These are phyloP conservation scores for Colletotrichum limetticola DNA, from an alignment of 2,329 filamentous ascomycete genomes.

Conservation along the genomic window DNA sequence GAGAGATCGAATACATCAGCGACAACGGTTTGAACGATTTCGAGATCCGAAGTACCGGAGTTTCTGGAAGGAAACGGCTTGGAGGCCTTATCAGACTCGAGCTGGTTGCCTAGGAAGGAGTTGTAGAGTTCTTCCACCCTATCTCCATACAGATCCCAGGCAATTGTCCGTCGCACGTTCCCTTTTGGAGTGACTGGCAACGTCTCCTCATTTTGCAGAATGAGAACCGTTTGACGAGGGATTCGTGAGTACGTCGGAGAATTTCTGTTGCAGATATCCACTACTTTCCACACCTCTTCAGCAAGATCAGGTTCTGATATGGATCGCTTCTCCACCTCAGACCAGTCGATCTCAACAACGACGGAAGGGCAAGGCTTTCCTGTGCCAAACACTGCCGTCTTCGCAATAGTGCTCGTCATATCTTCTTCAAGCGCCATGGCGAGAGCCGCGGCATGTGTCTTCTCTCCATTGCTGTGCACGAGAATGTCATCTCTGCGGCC, in stretches of 20 bases:
- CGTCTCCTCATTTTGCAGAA: not conserved
- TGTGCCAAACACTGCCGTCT: slow-evolving; percentile 15
- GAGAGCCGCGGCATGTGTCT: slow-evolving; percentile 14
- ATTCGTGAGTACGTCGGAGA: slow-evolving; percentile 6
- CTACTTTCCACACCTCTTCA: slow-evolving; percentile 20
- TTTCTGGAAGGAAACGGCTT: too few species aligned
- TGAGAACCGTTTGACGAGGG: not conserved
- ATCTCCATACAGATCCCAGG: slow-evolving; percentile 2
- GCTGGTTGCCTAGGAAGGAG: not conserved
- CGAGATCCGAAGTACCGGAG: not conserved
- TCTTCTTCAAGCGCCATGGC: slow-evolving; percentile 19
- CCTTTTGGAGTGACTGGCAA: slow-evolving; percentile 25
- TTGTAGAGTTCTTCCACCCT: slow-evolving; percentile 8
- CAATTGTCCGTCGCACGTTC: slow-evolving; percentile 14
- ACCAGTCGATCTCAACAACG: slow-evolving; percentile 15
- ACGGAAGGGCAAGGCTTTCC: slow-evolving; percentile 16
- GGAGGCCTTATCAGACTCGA: too few species aligned
- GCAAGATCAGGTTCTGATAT: not conserved
- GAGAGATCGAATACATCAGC: not conserved
- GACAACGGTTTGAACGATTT: not conserved
- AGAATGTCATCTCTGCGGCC: slow-evolving; percentile 22
- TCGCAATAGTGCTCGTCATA: not conserved
- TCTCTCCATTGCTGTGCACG: slow-evolving; percentile 18
- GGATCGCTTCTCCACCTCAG: not conserved
- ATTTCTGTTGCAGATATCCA: not conserved